Evolutionary conservation across 306 rosid genomes (phyloP).

Genomic region (Gynostemma pentaphyllum): DNA sequence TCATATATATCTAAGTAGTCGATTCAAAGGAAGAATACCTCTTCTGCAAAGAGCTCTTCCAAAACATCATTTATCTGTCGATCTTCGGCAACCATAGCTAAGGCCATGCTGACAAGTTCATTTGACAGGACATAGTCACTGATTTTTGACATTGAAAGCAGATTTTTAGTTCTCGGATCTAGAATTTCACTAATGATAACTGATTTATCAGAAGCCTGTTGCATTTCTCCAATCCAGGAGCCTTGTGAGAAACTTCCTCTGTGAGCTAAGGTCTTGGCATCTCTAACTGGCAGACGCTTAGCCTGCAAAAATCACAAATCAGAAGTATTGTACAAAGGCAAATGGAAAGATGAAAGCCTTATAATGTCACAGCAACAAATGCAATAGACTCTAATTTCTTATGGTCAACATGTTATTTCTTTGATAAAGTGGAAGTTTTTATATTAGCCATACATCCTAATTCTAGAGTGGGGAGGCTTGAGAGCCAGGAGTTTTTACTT

Average conservation of each 20-base stretch:
- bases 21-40: conserved; percentile 35
- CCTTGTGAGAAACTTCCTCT: conserved; percentile 73
- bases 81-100: conserved; percentile 93
- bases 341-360: background rate
- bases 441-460: background rate
- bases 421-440: background rate
- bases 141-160: conserved; percentile 76
- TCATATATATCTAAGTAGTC: background rate
- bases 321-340: conserved; percentile 1
- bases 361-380: background rate
- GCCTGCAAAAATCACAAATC: conserved; percentile 35
- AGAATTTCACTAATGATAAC: conserved; percentile 84
- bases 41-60: conserved; percentile 89
- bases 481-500: background rate
- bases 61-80: conserved; percentile 76
- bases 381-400: background rate
- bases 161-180: conserved; percentile 89
- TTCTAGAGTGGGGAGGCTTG: background rate
- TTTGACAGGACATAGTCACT: conserved; percentile 88
- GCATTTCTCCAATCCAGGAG: conserved; percentile 95
- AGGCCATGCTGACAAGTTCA: conserved; percentile 94
- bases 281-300: conserved; percentile 60
- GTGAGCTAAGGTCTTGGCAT: conserved; percentile 29
- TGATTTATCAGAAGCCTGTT: conserved; percentile 76
- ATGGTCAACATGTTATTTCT: background rate